phyloP scores from a whole-genome alignment of 306 rosid genomes.

The Astragalus membranaceus region DNA sequence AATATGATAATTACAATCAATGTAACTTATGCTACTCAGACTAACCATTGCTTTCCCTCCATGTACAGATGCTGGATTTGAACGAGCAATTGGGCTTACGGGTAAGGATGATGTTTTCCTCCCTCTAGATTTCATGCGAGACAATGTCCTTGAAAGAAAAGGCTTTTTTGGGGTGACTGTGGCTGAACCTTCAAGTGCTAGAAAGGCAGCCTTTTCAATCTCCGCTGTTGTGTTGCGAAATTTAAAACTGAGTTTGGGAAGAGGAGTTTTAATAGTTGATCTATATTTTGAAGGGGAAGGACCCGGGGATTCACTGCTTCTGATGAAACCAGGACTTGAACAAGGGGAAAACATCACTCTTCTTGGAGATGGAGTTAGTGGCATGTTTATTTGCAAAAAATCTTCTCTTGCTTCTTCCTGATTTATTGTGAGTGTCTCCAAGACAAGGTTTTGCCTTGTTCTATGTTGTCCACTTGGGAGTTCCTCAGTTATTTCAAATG shows the following conservation, averaged over 20 bases:
- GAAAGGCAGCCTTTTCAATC: conserved; percentile 52
- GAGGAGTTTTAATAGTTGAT: conserved; percentile 37
- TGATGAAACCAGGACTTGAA: conserved; percentile 38
- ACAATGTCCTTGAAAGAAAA: conserved; percentile 45
- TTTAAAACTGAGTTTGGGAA: conserved; percentile 57
- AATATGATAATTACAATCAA: not conserved
- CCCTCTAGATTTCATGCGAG: conserved; percentile 39
- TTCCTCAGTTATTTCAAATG: conserved; percentile 62
- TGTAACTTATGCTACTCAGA: conserved; percentile 31
- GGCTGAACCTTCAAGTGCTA: conserved; percentile 40
- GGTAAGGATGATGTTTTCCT: conserved; percentile 56
- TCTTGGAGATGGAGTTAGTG: conserved; percentile 57
- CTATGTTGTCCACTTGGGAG: conserved; percentile 22
- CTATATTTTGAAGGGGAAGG: conserved; percentile 42
- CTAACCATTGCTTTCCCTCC: conserved; percentile 32
- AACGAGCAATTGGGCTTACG: conserved; percentile 46
- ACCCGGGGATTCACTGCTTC: conserved; percentile 34
- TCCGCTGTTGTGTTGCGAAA: conserved; percentile 37
- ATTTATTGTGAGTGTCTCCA: conserved; percentile 38
- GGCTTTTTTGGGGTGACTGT: conserved; percentile 35
- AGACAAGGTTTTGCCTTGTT: conserved; percentile 34
- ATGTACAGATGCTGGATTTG: conserved; percentile 54
- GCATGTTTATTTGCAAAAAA: conserved; percentile 47
- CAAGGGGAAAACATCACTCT: conserved; percentile 56
- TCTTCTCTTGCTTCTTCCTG: conserved; percentile 43